A percentile compares a stretch with the other conserved stretches of the same genome.
These are phyloP conservation scores for Dendrobium nobile DNA, from an alignment of 106 monocot genomes.

Conservation along the genomic window DNA sequence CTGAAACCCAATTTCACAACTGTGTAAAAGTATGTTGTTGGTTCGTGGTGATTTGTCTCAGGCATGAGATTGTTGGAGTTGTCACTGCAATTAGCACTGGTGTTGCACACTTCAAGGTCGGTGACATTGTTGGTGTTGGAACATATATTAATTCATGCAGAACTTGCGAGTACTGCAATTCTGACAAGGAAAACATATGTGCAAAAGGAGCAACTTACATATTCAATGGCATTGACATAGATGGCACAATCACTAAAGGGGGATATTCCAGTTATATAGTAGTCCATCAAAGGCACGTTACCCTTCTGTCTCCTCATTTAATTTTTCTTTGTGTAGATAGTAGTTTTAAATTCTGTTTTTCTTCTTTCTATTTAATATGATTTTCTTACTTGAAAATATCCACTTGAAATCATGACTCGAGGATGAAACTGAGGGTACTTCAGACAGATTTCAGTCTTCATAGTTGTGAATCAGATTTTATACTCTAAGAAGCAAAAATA, in stretches of 20 bases:
- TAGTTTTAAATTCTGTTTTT: not conserved
- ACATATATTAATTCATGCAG: constrained; percentile 74
- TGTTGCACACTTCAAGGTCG: constrained; percentile 57
- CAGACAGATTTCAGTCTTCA: not conserved
- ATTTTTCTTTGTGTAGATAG: not conserved
- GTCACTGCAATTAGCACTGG: constrained; percentile 26
- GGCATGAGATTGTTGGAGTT: constrained; percentile 54
- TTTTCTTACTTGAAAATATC: not conserved
- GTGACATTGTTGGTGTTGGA: constrained; percentile 82
- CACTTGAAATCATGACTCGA: not conserved
- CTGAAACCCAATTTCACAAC: not conserved
- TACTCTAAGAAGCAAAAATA: not conserved
- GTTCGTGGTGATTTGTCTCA: constrained; percentile 9
- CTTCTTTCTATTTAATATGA: not conserved
- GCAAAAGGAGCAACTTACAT: constrained; percentile 19
- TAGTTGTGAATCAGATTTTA: not conserved
- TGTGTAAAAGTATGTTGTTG: not conserved
- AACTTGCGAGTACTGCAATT: constrained; percentile 67
- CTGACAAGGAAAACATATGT: constrained; percentile 47
- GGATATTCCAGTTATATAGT: constrained; percentile 81
- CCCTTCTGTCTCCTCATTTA: not conserved
- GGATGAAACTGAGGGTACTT: not conserved
- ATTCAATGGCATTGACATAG: constrained; percentile 56
- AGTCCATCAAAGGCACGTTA: constrained; percentile 74
- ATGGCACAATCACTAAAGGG: constrained; percentile 83